Evolutionary conservation across 305 asterid genomes (phyloP).

Genomic region (Fraxinus velutina): DNA sequence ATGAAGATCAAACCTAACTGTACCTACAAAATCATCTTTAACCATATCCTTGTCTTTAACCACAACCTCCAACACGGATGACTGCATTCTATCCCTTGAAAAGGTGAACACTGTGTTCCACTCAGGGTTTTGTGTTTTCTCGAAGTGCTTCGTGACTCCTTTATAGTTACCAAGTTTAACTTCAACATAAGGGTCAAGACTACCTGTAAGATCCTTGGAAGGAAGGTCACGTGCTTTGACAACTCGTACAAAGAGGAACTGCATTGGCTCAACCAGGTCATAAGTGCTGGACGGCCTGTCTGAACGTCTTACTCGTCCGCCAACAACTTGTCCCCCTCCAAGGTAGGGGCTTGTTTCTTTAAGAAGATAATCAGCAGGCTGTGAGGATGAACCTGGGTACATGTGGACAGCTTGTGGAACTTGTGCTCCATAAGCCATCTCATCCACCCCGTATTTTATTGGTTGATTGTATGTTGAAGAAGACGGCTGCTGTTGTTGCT

Average conservation of each 20-base stretch:
- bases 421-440: conserved; percentile 53
- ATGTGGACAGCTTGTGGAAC: conserved; percentile 37
- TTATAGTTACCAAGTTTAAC: conserved; percentile 84
- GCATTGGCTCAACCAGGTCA: conserved; percentile 95
- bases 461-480: conserved; percentile 33
- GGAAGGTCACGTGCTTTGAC: conserved; percentile 83
- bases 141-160: conserved; percentile 78
- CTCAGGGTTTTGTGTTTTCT: conserved; percentile 65
- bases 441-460: conserved; percentile 35
- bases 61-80: conserved; percentile 66
- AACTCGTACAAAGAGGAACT: conserved; percentile 77
- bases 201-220: conserved; percentile 60
- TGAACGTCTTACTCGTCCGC: conserved; percentile 60
- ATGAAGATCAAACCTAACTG: conserved; percentile 56
- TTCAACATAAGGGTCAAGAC: conserved; percentile 88
- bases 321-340: conserved; percentile 75
- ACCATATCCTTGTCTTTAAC: conserved; percentile 70
- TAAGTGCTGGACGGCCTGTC: conserved; percentile 56
- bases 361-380: conserved; percentile 59
- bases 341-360: conserved; percentile 85
- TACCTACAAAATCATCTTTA: conserved; percentile 75
- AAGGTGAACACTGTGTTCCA: conserved; percentile 89
- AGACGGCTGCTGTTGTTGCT: conserved; percentile 4
- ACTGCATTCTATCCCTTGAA: conserved; percentile 67
- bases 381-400: conserved; percentile 48